A percentile compares a stretch with the other conserved stretches of the same genome.
Evolutionary conservation across 495 filamentous ascomycete genomes (phyloP).

Genomic region (Aspergillus indologenus): DNA sequence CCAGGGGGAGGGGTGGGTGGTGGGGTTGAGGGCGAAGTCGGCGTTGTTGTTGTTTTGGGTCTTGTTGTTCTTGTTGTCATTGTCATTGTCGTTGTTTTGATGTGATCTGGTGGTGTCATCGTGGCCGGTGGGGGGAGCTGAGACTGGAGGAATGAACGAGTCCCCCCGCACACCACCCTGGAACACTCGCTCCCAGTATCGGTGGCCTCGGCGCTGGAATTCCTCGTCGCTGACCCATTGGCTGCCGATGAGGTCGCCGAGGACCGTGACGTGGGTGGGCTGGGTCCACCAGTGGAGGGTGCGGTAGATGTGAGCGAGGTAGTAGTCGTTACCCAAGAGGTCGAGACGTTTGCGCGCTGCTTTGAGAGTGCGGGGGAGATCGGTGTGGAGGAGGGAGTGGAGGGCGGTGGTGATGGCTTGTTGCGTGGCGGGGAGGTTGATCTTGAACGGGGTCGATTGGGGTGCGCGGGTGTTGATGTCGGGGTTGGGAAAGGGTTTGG

Average conservation of each 20-base stretch:
- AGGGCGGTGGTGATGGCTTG: constrained; percentile 45
- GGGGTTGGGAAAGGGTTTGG: constrained; percentile 37
- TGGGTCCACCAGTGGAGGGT: constrained; percentile 73
- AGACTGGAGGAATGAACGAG: neutral
- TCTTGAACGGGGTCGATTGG: constrained; percentile 21
- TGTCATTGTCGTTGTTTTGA: neutral
- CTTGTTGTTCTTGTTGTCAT: too few species aligned
- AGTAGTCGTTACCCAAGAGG: constrained; percentile 89
- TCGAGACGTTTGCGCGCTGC: constrained; percentile 76
- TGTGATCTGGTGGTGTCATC: too few species aligned
- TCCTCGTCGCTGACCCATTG: constrained; percentile 90
- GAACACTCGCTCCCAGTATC: constrained; percentile 86
- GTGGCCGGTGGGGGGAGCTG: too few species aligned
- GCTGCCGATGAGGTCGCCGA: constrained; percentile 92
- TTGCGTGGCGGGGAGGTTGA: constrained; percentile 23
- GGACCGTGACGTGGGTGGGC: constrained; percentile 83
- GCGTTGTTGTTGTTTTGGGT: neutral
- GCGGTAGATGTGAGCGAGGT: constrained; percentile 91
- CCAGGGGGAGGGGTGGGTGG: constrained; percentile 56
- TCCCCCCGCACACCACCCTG: constrained; percentile 53
- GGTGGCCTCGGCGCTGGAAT: constrained; percentile 63
- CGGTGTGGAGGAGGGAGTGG: constrained; percentile 54
- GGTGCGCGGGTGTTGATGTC: constrained; percentile 35
- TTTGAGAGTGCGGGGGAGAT: constrained; percentile 61
- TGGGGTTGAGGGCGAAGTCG: neutral